phyloP scores from a whole-genome alignment of 2,329 filamentous ascomycete genomes.

The Diaporthe sp. region DNA sequence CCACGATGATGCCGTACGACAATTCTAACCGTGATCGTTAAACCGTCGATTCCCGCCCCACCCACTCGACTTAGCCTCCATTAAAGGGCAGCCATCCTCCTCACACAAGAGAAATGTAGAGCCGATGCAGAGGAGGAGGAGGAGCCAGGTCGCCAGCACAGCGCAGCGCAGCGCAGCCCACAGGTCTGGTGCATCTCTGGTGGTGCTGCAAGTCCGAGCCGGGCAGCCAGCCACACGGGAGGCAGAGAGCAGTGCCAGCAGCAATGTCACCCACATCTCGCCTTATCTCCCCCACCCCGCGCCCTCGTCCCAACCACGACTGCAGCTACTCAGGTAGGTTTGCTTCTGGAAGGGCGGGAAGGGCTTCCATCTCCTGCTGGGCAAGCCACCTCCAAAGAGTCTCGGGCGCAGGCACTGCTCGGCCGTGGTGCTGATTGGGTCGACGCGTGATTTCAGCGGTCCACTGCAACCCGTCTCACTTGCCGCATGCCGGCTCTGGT shows the following conservation, averaged over 20 bases:
- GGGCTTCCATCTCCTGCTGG: constrained; percentile 25
- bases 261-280: constrained; percentile 23
- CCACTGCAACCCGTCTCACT: constrained; percentile 1
- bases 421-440: not conserved
- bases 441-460: not conserved
- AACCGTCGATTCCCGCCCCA: constrained; percentile 35
- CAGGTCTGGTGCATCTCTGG: not conserved
- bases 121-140: not conserved
- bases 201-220: constrained; percentile 2
- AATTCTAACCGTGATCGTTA: constrained; percentile 8
- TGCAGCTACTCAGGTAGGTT: not conserved
- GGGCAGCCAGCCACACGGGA: constrained; percentile 15
- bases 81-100: constrained; percentile 25
- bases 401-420: constrained; percentile 19
- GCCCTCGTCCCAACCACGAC: not conserved
- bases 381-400: not conserved
- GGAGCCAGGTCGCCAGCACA: constrained; percentile 5
- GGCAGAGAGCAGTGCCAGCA: constrained; percentile 13
- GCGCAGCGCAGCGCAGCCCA: not conserved
- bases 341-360: constrained; percentile 35
- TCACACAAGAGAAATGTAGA: not conserved
- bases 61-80: constrained; percentile 23
- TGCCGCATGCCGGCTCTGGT: constrained; percentile 30
- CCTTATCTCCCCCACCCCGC: constrained; percentile 26
- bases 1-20: constrained; percentile 25